Evolutionary conservation across 2,329 filamentous ascomycete genomes (phyloP).

Genomic region (Fusarium continuum): DNA sequence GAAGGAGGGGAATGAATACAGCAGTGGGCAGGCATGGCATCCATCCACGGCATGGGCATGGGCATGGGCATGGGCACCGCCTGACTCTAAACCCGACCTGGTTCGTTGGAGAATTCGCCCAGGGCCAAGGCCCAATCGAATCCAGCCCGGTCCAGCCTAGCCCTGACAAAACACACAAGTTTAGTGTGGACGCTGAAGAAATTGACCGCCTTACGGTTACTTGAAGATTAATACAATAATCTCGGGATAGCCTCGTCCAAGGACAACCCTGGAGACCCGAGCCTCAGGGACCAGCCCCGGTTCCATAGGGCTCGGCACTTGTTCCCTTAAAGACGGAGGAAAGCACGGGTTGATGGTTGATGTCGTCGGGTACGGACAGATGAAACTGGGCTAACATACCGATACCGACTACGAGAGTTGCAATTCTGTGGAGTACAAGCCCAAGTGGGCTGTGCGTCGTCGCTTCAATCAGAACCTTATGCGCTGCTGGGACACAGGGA

Average conservation of each 20-base stretch:
- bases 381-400: slow-evolving; percentile 9
- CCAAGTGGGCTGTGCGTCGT: slow-evolving; percentile 17
- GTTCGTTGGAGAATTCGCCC: slow-evolving; percentile 18
- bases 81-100: slow-evolving; percentile 27
- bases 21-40: slow-evolving; percentile 5
- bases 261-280: background rate
- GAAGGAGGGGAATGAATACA: slow-evolving; percentile 24
- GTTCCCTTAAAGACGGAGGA: background rate
- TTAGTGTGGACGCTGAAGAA: background rate
- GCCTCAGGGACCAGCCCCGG: slow-evolving; percentile 4
- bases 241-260: slow-evolving; percentile 1
- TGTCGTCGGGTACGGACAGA: background rate
- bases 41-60: too few species aligned
- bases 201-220: background rate
- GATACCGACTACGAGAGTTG: slow-evolving; percentile 7
- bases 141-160: background rate
- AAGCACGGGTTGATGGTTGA: background rate
- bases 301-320: background rate
- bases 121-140: slow-evolving; percentile 9
- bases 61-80: slow-evolving; percentile 10
- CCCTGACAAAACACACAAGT: slow-evolving; percentile 7
- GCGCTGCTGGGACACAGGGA: slow-evolving; percentile 21
- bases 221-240: slow-evolving; percentile 11
- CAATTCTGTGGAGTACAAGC: slow-evolving; percentile 21
- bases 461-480: slow-evolving; percentile 31